Evolutionary conservation across 805 yeast genomes (phyloP).

Genomic region (Ogataea siamensis): DNA sequence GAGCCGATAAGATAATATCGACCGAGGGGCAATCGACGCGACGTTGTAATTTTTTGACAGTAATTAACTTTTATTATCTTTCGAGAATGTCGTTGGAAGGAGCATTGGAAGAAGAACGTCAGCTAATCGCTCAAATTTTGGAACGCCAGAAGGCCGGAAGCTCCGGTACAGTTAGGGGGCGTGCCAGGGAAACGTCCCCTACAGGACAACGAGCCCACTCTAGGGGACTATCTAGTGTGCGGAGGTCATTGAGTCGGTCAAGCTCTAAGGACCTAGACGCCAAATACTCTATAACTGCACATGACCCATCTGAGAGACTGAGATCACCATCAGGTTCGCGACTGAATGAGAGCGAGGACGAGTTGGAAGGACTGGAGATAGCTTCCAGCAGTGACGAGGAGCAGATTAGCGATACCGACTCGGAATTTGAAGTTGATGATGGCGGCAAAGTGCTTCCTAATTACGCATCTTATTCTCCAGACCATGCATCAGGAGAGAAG

Average conservation of each 20-base stretch:
- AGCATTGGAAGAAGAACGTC: constrained; percentile 35
- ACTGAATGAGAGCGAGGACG: constrained; percentile 14
- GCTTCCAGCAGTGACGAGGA: constrained; percentile 49
- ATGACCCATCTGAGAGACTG: constrained; percentile 71
- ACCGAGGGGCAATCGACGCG: constrained; percentile 11
- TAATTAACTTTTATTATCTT: constrained; percentile 1
- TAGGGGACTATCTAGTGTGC: constrained; percentile 24
- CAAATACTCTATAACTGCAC: constrained; percentile 66
- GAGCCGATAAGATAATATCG: constrained; percentile 5
- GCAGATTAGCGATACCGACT: constrained; percentile 57
- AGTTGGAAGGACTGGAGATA: constrained; percentile 16
- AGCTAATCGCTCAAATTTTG: constrained; percentile 30
- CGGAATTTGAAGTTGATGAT: constrained; percentile 59
- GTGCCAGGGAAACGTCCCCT: constrained; percentile 22
- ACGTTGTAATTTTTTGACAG: constrained; percentile 3
- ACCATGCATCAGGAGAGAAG: constrained; percentile 10
- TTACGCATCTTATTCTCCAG: constrained; percentile 39
- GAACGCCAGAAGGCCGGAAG: constrained; percentile 26
- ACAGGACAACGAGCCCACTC: constrained; percentile 17
- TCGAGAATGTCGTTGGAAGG: constrained; percentile 34
- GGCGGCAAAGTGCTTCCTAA: constrained; percentile 60
- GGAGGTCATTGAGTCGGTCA: constrained; percentile 26
- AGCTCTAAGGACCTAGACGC: constrained; percentile 21
- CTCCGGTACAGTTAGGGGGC: constrained; percentile 17
- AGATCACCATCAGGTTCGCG: constrained; percentile 19